These are phyloP conservation scores for Chimonanthus praecox DNA, from an alignment of 164 flowering plant genomes.

Conservation along the genomic window DNA sequence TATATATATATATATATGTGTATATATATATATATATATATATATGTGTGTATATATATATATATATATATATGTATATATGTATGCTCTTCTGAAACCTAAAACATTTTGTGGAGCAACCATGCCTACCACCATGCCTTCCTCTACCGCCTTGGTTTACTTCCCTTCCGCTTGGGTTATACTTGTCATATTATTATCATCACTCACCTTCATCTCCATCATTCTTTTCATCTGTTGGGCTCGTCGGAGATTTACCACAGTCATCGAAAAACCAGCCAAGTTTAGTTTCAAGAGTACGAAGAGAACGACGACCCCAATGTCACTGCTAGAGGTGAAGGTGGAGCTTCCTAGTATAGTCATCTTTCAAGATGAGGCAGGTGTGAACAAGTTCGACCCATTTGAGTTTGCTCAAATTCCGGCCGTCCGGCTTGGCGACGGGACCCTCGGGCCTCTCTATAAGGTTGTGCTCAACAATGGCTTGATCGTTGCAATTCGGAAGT, in stretches of 20 bases:
- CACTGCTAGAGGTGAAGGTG: constrained; percentile 28
- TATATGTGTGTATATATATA: too few species aligned
- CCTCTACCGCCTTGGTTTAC: neutral
- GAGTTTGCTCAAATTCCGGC: constrained; percentile 23
- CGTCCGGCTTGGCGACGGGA: constrained; percentile 22
- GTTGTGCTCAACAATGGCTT: constrained; percentile 25
- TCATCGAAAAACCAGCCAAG: neutral
- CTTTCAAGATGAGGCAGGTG: constrained; percentile 5
- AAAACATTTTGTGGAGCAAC: neutral
- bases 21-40: too few species aligned
- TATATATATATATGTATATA: too few species aligned
- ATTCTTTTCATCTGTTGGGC: neutral
- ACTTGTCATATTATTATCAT: too few species aligned
- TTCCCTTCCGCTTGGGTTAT: neutral
- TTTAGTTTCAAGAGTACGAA: constrained; percentile 10
- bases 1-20: too few species aligned
- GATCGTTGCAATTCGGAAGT: constrained; percentile 13
- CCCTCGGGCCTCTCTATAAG: constrained; percentile 28
- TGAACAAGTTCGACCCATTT: constrained; percentile 11
- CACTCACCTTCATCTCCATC: neutral
- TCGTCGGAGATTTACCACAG: neutral
- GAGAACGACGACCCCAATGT: constrained; percentile 13
- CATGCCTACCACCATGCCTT: neutral
- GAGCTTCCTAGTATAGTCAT: constrained; percentile 19
- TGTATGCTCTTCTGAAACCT: neutral